Evolutionary conservation across 345 rosid species (phyloP).

Genomic region (sweet orange (Citrus sinensis)): DNA sequence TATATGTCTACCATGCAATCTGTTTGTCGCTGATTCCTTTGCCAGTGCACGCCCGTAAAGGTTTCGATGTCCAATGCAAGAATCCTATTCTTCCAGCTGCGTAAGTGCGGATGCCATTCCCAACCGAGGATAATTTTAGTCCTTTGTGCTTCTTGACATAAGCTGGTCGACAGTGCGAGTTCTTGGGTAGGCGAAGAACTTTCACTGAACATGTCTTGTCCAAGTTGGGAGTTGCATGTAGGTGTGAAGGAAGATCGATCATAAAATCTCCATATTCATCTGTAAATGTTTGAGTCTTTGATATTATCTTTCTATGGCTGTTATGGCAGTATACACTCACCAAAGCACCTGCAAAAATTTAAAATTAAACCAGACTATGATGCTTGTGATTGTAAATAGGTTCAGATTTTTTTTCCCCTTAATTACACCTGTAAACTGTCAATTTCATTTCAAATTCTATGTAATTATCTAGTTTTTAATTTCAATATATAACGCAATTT

Average conservation of each 20-base stretch:
- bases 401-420: too few relatives aligned
- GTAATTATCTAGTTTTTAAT: neutral
- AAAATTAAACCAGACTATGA: neutral
- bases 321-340: slow-evolving; percentile 34
- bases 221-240: slow-evolving; percentile 39
- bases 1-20: slow-evolving; percentile 13
- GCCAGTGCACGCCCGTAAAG: slow-evolving; percentile 29
- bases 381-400: neutral
- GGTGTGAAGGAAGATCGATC: slow-evolving; percentile 53
- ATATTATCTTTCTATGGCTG: slow-evolving; percentile 7
- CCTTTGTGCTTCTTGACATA: slow-evolving; percentile 26
- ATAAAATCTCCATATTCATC: slow-evolving; percentile 54
- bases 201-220: slow-evolving; percentile 33
- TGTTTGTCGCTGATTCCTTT: slow-evolving; percentile 5
- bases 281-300: slow-evolving; percentile 18
- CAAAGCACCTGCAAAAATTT: slow-evolving; percentile 34
- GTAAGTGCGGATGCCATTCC: slow-evolving; percentile 42
- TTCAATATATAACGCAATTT: neutral
- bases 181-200: slow-evolving; percentile 27
- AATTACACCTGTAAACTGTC: too few relatives aligned
- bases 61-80: slow-evolving; percentile 27
- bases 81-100: slow-evolving; percentile 30
- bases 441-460: too few relatives aligned
- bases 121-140: slow-evolving; percentile 28
- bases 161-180: slow-evolving; percentile 30